Conservation (phyloP, 2,329 filamentous ascomycete species). For the Pezicula carpinea region DNA sequence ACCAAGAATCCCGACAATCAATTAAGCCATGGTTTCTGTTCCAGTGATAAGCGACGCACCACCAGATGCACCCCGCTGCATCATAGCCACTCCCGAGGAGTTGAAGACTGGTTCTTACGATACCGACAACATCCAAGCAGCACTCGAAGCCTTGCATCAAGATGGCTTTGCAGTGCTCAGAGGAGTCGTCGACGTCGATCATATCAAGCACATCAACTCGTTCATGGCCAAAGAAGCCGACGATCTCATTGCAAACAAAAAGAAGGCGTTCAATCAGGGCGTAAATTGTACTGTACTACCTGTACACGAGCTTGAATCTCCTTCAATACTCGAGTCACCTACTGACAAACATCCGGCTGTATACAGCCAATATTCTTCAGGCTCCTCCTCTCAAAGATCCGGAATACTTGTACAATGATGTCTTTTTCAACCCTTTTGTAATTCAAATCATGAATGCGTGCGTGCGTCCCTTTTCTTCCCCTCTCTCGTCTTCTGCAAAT, state of each 20-base stretch:
- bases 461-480: constrained; percentile 9
- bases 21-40: constrained; percentile 2
- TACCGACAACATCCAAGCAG: constrained; percentile 27
- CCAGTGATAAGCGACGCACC: neutral
- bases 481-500: neutral
- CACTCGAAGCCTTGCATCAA: constrained; percentile 31
- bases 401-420: constrained; percentile 31
- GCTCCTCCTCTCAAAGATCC: constrained; percentile 30
- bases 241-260: constrained; percentile 22
- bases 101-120: constrained; percentile 21
- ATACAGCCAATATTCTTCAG: constrained; percentile 35
- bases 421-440: constrained; percentile 38
- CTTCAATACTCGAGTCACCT: neutral
- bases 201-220: constrained; percentile 30
- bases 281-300: constrained; percentile 25
- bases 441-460: constrained; percentile 35
- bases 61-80: constrained; percentile 14
- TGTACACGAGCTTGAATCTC: neutral
- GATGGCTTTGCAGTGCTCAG: constrained; percentile 34
- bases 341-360: constrained; percentile 1
- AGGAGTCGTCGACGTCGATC: constrained; percentile 29
- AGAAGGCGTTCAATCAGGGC: constrained; percentile 31
- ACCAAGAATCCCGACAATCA: neutral
- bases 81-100: constrained; percentile 21
- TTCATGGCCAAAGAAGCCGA: constrained; percentile 33